These are phyloP conservation scores for Aspergillus sp. DNA, from an alignment of 2,329 filamentous ascomycete genomes.

Conservation along the genomic window DNA sequence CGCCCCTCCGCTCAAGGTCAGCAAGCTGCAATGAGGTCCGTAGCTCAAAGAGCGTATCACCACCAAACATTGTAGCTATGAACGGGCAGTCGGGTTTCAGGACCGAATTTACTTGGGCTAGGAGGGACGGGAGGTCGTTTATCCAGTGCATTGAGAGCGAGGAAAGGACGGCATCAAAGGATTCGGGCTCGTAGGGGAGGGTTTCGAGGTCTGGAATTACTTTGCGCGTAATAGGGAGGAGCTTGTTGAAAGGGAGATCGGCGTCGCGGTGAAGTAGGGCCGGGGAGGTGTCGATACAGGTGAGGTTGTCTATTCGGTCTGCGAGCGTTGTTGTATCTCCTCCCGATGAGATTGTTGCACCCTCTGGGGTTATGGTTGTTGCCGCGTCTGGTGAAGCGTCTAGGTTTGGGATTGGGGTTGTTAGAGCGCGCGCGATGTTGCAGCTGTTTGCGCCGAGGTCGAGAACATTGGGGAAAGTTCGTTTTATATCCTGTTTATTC, in stretches of 20 bases:
- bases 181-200: slow-evolving; percentile 71
- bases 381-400: not conserved
- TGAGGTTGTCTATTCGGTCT: slow-evolving; percentile 69
- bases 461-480: slow-evolving; percentile 77
- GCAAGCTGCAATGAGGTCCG: slow-evolving; percentile 91
- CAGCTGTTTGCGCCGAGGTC: slow-evolving; percentile 95
- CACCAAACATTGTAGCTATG: slow-evolving; percentile 93
- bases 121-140: slow-evolving; percentile 85
- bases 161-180: slow-evolving; percentile 88
- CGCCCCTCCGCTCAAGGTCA: slow-evolving; percentile 85
- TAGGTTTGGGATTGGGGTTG: slow-evolving; percentile 57
- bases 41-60: slow-evolving; percentile 90
- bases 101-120: slow-evolving; percentile 80
- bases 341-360: not conserved
- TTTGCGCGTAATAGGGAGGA: slow-evolving; percentile 70
- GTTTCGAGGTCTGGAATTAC: slow-evolving; percentile 68
- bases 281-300: slow-evolving; percentile 78
- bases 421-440: slow-evolving; percentile 83
- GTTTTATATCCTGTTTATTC: slow-evolving; percentile 76
- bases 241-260: slow-evolving; percentile 63
- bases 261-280: slow-evolving; percentile 78
- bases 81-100: slow-evolving; percentile 91
- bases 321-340: slow-evolving; percentile 59
- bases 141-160: slow-evolving; percentile 94
- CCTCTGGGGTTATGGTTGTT: not conserved